These are phyloP conservation scores for Lomentospora prolificans DNA, from an alignment of 2,329 filamentous ascomycete species.

Conservation along the genomic window DNA sequence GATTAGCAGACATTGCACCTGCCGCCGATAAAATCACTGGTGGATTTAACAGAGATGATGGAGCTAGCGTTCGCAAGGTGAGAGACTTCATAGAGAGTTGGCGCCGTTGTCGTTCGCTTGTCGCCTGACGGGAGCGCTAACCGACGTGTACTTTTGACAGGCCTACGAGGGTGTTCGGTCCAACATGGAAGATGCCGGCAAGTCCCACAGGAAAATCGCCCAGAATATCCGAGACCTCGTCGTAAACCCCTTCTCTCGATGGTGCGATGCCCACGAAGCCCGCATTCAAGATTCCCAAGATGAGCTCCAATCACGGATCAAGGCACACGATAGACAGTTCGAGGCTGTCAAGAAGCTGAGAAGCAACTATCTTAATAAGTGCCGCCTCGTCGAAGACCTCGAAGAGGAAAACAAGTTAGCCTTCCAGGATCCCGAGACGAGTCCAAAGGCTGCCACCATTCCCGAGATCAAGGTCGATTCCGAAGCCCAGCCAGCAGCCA, in stretches of 20 bases:
- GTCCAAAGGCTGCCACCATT: slow-evolving; percentile 53
- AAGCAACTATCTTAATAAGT: slow-evolving; percentile 98
- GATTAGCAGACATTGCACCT: slow-evolving; percentile 71
- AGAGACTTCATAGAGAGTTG: slow-evolving; percentile 12
- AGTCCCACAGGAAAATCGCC: slow-evolving; percentile 89
- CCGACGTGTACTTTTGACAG: slow-evolving; percentile 29
- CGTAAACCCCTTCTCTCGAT: slow-evolving; percentile 84
- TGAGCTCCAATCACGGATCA: slow-evolving; percentile 82
- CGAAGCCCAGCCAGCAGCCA: slow-evolving; percentile 41
- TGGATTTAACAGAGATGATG: slow-evolving; percentile 85
- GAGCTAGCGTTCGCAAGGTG: slow-evolving; percentile 92
- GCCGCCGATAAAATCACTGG: slow-evolving; percentile 71
- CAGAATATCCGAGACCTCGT: slow-evolving; percentile 95
- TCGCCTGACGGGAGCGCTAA: not conserved
- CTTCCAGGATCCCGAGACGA: slow-evolving; percentile 76
- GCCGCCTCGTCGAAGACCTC: slow-evolving; percentile 85
- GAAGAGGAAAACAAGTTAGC: slow-evolving; percentile 98
- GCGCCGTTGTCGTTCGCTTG: not conserved
- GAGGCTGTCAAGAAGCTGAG: slow-evolving; percentile 87
- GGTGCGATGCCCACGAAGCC: slow-evolving; percentile 90
- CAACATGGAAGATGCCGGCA: slow-evolving; percentile 85
- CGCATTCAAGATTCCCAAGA: slow-evolving; percentile 92
- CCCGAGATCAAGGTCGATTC: slow-evolving; percentile 79
- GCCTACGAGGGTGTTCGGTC: slow-evolving; percentile 87
- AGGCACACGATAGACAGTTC: slow-evolving; percentile 84